Evolutionary conservation across 2,329 filamentous ascomycete genomes (phyloP).

Genomic region (Aspergillus sclerotialis): DNA sequence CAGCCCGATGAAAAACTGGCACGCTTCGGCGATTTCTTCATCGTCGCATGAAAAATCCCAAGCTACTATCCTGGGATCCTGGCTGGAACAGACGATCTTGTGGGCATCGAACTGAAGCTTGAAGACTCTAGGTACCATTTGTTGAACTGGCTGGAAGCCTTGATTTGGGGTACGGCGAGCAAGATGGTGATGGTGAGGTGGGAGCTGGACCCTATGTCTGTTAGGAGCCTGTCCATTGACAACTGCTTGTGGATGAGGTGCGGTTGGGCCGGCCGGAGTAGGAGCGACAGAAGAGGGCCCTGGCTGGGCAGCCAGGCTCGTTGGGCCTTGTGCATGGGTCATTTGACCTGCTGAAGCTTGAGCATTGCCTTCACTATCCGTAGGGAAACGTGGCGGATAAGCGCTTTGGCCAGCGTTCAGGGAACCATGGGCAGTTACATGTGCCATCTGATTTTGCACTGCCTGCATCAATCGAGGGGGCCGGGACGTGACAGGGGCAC

Average conservation of each 20-base stretch:
- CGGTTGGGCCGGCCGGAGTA: neutral
- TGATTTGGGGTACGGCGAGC: constrained; percentile 3
- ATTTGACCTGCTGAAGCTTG: neutral
- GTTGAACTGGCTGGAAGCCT: constrained; percentile 15
- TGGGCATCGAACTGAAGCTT: constrained; percentile 94
- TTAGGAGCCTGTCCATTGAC: too few species aligned
- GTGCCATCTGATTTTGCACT: constrained; percentile 8
- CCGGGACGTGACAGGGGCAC: constrained; percentile 12
- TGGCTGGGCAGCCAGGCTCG: neutral
- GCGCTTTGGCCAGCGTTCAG: too few species aligned
- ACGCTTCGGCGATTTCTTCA: constrained; percentile 67
- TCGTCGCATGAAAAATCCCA: constrained; percentile 97
- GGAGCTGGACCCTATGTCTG: too few species aligned
- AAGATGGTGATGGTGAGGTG: constrained; percentile 12
- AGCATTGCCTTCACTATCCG: too few species aligned
- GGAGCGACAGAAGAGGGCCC: neutral
- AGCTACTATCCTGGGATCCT: constrained; percentile 84
- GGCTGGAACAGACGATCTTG: constrained; percentile 88
- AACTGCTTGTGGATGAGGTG: neutral
- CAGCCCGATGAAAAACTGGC: constrained; percentile 62
- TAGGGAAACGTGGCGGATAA: too few species aligned
- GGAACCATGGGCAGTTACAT: constrained; percentile 4
- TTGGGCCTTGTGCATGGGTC: neutral
- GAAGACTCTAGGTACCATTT: constrained; percentile 72
- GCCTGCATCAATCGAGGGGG: constrained; percentile 15